Conservation (phyloP, 495 filamentous ascomycete genomes). For the Friedmanniomyces simplex region DNA sequence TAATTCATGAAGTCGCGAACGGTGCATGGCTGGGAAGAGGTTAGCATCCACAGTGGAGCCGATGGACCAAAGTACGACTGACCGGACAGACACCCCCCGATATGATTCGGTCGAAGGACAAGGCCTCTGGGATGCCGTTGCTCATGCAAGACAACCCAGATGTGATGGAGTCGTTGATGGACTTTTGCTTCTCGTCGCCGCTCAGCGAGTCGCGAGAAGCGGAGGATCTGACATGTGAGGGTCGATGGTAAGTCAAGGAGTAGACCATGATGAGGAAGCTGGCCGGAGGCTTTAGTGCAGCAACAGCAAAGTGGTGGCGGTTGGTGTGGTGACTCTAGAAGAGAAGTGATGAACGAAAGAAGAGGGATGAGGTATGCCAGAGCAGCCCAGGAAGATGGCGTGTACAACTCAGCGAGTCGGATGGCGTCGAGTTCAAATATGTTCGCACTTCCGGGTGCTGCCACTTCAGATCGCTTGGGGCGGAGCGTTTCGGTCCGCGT, state of each 20-base stretch:
- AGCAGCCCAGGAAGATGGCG: background rate
- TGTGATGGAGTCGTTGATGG: slow-evolving; percentile 32
- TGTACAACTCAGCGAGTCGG: background rate
- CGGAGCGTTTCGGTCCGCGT: too few relatives aligned
- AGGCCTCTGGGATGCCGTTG: slow-evolving; percentile 52
- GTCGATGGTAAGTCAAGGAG: slow-evolving; percentile 39
- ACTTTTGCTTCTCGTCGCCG: slow-evolving; percentile 29
- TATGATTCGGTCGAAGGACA: slow-evolving; percentile 63
- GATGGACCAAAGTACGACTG: slow-evolving; percentile 25
- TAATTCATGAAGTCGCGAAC: slow-evolving; percentile 73
- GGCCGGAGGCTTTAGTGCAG: background rate
- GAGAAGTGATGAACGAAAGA: too few relatives aligned
- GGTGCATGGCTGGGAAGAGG: slow-evolving; percentile 53
- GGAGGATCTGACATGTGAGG: slow-evolving; percentile 25
- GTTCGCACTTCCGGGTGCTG: background rate
- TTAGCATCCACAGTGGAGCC: background rate
- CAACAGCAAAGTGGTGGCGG: background rate
- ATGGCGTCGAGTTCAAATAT: background rate
- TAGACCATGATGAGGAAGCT: slow-evolving; percentile 37
- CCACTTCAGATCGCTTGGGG: background rate
- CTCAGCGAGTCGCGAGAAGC: slow-evolving; percentile 23
- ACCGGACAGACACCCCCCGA: slow-evolving; percentile 68
- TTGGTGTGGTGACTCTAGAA: too few relatives aligned
- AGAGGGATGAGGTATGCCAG: background rate
- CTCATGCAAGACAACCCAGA: slow-evolving; percentile 33